Evolutionary conservation across 768 basidiomycete genomes (phyloP).

Genomic region (Pseudohyphozyma bogoriensis): DNA sequence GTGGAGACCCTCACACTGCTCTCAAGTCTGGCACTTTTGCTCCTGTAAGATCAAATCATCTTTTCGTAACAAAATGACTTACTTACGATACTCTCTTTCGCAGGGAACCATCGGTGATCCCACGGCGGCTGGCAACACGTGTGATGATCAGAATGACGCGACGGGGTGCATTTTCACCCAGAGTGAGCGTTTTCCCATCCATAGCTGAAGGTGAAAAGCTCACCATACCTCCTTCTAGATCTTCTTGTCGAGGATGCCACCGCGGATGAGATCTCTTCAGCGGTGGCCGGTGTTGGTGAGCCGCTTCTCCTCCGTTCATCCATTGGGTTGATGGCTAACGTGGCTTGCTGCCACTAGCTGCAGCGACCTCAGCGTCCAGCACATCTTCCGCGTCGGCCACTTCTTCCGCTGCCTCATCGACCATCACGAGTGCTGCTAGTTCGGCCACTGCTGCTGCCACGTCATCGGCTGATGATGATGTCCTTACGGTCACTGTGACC

Average conservation of each 20-base stretch:
- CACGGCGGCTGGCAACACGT: constrained; percentile 51
- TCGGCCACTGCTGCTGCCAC: background rate
- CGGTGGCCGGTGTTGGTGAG: background rate
- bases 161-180: constrained; percentile 56
- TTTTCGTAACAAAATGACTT: too few species aligned
- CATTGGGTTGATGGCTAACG: background rate
- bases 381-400: too few species aligned
- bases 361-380: background rate
- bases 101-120: constrained; percentile 45
- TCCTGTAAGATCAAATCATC: constrained; percentile 34
- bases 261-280: background rate
- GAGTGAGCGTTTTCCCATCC: constrained; percentile 1
- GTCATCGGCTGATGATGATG: background rate
- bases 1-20: constrained; percentile 52
- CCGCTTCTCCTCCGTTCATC: too few species aligned
- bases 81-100: background rate
- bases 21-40: constrained; percentile 55
- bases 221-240: constrained; percentile 47
- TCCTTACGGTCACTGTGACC: background rate
- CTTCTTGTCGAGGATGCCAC: background rate
- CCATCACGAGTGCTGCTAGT: too few species aligned
- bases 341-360: background rate
- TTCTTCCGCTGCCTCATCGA: too few species aligned
- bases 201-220: too few species aligned
- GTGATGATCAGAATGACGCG: constrained; percentile 48